Evolutionary conservation across 2,329 filamentous ascomycete species (phyloP).

Genomic region (Pestalotiopsis sp.): DNA sequence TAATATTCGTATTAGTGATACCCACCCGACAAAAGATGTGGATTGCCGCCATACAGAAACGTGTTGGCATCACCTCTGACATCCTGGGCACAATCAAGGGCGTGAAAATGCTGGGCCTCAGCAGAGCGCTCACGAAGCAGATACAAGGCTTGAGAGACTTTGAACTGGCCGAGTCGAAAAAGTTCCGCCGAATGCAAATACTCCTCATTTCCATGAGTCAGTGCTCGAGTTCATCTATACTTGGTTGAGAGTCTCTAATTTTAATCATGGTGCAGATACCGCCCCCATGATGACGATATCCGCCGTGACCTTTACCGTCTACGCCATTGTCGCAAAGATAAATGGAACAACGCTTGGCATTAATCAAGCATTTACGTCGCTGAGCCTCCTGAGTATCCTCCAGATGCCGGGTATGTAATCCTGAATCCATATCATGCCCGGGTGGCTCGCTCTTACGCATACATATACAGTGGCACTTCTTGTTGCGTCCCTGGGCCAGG

Average conservation of each 20-base stretch:
- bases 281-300: not conserved
- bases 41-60: conserved; percentile 13
- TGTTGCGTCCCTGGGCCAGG: not conserved
- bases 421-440: not conserved
- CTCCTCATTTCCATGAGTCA: not conserved
- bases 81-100: conserved; percentile 8
- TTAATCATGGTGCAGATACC: not conserved
- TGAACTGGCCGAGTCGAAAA: conserved; percentile 9
- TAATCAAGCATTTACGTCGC: conserved; percentile 6
- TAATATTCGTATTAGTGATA: not conserved
- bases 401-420: not conserved
- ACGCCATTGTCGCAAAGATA: conserved; percentile 10
- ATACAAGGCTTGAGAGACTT: conserved; percentile 12
- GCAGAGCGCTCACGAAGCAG: conserved; percentile 2
- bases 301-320: conserved; percentile 11
- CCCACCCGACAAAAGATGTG: conserved; percentile 3
- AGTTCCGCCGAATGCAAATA: conserved; percentile 7
- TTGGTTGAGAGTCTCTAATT: not conserved
- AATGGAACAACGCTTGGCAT: conserved; percentile 5
- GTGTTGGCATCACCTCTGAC: conserved; percentile 10
- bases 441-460: not conserved
- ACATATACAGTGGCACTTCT: not conserved
- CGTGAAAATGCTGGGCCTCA: conserved; percentile 7
- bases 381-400: not conserved
- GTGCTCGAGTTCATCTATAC: not conserved